Base-by-base conservation (phyloP, 805 yeast genomes). In the Soucietia sequanensis region DNA sequence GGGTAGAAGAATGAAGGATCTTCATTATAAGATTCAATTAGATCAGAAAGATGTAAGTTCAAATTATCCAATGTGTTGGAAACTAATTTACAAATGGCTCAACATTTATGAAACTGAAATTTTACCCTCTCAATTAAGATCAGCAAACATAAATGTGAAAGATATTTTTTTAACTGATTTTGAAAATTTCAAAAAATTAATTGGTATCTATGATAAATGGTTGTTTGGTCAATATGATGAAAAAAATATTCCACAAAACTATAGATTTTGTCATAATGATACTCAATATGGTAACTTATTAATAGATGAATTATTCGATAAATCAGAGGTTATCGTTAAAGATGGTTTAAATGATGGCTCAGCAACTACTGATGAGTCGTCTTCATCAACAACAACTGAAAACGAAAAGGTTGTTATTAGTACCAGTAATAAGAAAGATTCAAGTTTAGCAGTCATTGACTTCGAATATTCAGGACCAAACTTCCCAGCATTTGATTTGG, bases 401-500 rank as follows among this genome's bases (percentile, higher is more conserved):
- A n/a, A n/a, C n/a, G n/a, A n/a, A n/a, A n/a, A n/a, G n/a, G 37
- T 43, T 9, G 39, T 42, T n/a, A 46, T 58, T 15, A 49, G 45
- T 30, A 37, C 59, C 9, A 58, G 69, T 33, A 55, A 53, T 37
- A 62, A 56, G 33, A 51, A 55, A 35, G 73, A 68, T 47, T 38
- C 35, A 16, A 83, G 80, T 54, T 69, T 91, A 39, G 95, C 86
- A 8, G 99, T 93, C 8, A 93, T 93, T 52, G 99, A 93, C 58
- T 93, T 93, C 58, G 99, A 93, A 62, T 93, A 91, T 58, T 80
- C 96, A 0, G 97, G 96, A 1, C 80, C 95, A 8, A 93, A 90
- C 52, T 70, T 81, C 29, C 88, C 95, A 1, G 95, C 95, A 2
- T 87, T 72, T 55, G 99, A 93, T 56, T 76, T 93, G 37, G 90